Conservation (phyloP, 768 basidiomycete genomes). For the Suillus placidus region DNA sequence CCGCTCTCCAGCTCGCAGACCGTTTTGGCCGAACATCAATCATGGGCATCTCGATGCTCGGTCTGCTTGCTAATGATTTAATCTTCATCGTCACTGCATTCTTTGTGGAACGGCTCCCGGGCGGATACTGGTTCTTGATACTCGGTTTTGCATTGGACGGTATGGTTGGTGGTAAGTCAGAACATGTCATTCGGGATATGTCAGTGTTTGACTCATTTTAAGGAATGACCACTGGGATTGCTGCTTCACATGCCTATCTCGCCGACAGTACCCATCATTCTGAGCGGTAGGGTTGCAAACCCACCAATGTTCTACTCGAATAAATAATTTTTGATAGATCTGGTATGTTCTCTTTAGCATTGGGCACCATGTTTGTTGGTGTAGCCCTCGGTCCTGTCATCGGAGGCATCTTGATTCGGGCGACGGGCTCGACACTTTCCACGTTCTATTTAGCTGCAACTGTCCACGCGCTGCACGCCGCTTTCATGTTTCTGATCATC, state of each 20-base stretch:
- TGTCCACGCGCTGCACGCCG: conserved; percentile 52
- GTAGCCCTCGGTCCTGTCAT: conserved; percentile 76
- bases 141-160: conserved; percentile 71
- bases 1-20: conserved; percentile 63
- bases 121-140: conserved; percentile 81
- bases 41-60: conserved; percentile 61
- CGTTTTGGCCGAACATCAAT: conserved; percentile 69
- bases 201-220: conserved; percentile 12
- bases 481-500: conserved; percentile 58
- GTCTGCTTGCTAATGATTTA: conserved; percentile 63
- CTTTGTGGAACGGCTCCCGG: conserved; percentile 64
- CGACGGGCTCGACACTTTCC: conserved; percentile 55
- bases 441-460: conserved; percentile 71
- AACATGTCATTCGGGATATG: not conserved
- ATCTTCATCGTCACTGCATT: conserved; percentile 67
- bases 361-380: conserved; percentile 75
- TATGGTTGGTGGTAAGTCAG: conserved; percentile 62
- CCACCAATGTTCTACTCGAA: not conserved
- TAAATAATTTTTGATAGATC: conserved; percentile 45
- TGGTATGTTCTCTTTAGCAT: conserved; percentile 60
- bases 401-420: conserved; percentile 64
- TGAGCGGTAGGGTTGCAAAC: conserved; percentile 45
- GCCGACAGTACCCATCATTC: conserved; percentile 65
- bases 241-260: conserved; percentile 65
- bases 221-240: conserved; percentile 55